A percentile compares a stretch with the other conserved stretches of the same genome.
phyloP scores from a whole-genome alignment of 306 rosid species.

The Hylodesmum podocarpum region DNA sequence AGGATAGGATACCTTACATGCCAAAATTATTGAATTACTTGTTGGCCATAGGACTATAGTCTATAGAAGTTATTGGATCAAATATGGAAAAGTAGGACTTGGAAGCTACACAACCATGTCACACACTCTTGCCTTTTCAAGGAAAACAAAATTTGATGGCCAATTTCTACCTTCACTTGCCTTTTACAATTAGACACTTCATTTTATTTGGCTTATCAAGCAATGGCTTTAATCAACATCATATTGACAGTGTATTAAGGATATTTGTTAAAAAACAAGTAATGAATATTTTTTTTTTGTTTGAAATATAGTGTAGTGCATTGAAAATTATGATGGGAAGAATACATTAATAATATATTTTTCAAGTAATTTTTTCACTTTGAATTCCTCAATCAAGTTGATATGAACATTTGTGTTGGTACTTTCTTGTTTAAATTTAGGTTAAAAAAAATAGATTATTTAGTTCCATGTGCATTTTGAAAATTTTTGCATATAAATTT shows the following conservation, averaged over 20 bases:
- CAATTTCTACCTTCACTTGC: not conserved
- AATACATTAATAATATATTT: not conserved
- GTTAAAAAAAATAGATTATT: not conserved
- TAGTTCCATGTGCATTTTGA: not conserved
- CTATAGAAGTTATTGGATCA: not conserved
- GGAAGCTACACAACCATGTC: constrained; percentile 37
- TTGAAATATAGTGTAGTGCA: no score
- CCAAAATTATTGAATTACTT: constrained; percentile 20
- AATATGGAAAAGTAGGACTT: constrained; percentile 36
- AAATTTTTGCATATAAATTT: not conserved
- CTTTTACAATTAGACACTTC: not conserved
- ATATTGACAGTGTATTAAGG: not conserved
- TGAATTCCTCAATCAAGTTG: not conserved
- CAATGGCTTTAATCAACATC: not conserved
- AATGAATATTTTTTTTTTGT: not conserved
- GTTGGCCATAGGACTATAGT: not conserved
- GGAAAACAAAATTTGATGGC: constrained; percentile 8
- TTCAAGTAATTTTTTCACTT: no score
- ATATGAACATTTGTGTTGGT: not conserved
- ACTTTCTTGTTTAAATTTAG: not conserved
- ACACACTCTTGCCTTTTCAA: not conserved
- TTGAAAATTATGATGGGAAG: not conserved
- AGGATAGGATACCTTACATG: constrained; percentile 1
- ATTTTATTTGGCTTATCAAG: not conserved
- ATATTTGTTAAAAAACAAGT: not conserved